Percentiles rank a stretch among this genome's conserved stretches.
phyloP scores from a whole-genome alignment of 140 eudicot species.

The Bidens hawaiensis region DNA sequence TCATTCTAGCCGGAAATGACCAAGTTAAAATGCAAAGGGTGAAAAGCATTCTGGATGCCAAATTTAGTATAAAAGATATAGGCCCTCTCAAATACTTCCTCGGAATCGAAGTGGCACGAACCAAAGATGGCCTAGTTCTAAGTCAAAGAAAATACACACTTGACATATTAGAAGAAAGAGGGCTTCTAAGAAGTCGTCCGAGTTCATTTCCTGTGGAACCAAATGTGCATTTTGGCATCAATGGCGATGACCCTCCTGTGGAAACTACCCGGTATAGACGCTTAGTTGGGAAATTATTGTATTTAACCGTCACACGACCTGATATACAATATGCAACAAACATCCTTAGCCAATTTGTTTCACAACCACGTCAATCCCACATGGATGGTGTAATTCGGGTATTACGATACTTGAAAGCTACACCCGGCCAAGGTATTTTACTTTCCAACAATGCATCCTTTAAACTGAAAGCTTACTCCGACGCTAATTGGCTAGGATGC shows the following conservation, averaged over 20 bases:
- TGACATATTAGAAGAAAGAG: background rate
- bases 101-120: background rate
- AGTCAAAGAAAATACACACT: no score
- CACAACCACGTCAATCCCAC: background rate
- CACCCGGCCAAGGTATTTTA: background rate
- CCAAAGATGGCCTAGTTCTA: background rate
- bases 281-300: background rate
- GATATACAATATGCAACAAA: background rate
- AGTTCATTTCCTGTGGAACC: background rate
- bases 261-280: background rate
- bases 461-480: background rate
- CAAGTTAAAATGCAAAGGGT: background rate
- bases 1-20: background rate
- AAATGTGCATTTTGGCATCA: background rate
- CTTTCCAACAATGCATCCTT: background rate
- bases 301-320: no score
- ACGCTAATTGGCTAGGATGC: background rate
- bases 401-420: background rate
- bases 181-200: background rate
- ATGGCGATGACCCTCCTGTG: background rate
- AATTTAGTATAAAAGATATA: background rate
- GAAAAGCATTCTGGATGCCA: background rate
- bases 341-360: background rate
- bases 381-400: background rate
- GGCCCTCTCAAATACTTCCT: background rate